Conservation (phyloP, 1,284 basidiomycete genomes). For the Melampsora larici-populina region DNA sequence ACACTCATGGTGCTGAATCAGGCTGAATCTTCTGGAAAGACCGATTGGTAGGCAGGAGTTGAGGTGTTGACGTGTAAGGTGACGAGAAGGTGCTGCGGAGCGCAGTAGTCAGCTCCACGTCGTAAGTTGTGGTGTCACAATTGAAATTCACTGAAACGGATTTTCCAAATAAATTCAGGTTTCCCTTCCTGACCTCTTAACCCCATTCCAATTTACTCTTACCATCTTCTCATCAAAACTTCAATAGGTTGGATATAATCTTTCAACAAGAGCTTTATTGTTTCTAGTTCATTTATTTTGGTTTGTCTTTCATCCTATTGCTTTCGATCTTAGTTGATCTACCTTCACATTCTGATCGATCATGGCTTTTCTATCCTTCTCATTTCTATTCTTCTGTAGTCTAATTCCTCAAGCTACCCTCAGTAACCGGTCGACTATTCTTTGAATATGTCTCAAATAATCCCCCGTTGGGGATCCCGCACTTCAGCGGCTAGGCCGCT, state of each 20-base stretch:
- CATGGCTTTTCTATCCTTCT: neutral
- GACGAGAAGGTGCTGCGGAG: neutral
- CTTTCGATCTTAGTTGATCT: neutral
- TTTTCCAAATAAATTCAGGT: neutral
- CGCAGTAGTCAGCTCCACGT: neutral
- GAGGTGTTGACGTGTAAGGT: neutral
- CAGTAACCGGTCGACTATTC: neutral
- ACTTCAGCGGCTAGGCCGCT: constrained; percentile 3
- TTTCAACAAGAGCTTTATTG: neutral
- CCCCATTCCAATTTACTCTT: neutral
- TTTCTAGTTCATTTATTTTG: neutral
- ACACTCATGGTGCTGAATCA: too few relatives aligned
- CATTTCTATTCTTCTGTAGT: too few relatives aligned
- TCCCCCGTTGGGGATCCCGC: neutral
- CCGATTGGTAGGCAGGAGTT: too few relatives aligned
- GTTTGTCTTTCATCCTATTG: neutral
- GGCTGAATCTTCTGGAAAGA: too few relatives aligned
- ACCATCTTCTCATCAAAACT: neutral
- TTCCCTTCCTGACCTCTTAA: neutral
- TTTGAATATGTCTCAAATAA: neutral
- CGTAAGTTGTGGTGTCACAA: neutral
- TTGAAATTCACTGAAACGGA: neutral
- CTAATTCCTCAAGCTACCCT: neutral
- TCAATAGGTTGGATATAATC: neutral
- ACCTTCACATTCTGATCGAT: constrained; percentile 1